Percentiles rank a stretch among this genome's conserved stretches.
Evolutionary conservation across 495 filamentous ascomycete genomes (phyloP).

Genomic region (Oleoguttula mirabilis): DNA sequence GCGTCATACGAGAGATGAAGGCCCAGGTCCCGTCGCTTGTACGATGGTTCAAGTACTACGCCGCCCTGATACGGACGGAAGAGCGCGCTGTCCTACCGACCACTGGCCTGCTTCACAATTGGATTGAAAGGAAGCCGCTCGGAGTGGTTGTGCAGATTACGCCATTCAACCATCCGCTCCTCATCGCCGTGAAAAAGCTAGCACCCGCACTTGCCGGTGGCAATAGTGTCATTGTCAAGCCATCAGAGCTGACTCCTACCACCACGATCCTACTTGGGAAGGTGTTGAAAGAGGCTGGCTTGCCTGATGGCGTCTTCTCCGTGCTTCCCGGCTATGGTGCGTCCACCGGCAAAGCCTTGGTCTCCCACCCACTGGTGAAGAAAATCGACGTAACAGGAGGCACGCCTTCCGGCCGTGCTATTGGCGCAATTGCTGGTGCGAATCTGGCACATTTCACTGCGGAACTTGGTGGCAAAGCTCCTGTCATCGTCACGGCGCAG

Average conservation of each 20-base stretch:
- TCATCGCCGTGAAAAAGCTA: conserved; percentile 49
- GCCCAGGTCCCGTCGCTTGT: conserved; percentile 50
- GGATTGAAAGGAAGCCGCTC: conserved; percentile 45
- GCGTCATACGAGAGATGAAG: conserved; percentile 51
- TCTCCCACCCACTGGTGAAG: conserved; percentile 38
- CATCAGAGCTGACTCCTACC: conserved; percentile 48
- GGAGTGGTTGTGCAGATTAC: conserved; percentile 55
- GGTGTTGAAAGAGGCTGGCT: conserved; percentile 41
- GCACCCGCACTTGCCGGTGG: conserved; percentile 50
- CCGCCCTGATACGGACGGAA: conserved; percentile 45
- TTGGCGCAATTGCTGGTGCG: conserved; percentile 37
- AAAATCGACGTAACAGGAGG: conserved; percentile 56
- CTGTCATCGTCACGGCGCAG: conserved; percentile 42
- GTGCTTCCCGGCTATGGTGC: conserved; percentile 46
- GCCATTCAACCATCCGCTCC: conserved; percentile 34
- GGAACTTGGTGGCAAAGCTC: conserved; percentile 51
- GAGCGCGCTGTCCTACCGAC: conserved; percentile 51
- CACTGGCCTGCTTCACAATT: conserved; percentile 48
- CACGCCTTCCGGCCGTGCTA: conserved; percentile 34
- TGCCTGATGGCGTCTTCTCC: conserved; percentile 45
- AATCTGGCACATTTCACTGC: conserved; percentile 46
- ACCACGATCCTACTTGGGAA: conserved; percentile 41
- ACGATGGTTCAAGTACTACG: conserved; percentile 56
- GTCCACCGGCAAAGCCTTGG: conserved; percentile 43
- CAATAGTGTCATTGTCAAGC: conserved; percentile 51